Evolutionary conservation across 257 asterid species (phyloP), one percentile per base, ranked within the genome.

Genomic region (Linderniella brevidens): DNA sequence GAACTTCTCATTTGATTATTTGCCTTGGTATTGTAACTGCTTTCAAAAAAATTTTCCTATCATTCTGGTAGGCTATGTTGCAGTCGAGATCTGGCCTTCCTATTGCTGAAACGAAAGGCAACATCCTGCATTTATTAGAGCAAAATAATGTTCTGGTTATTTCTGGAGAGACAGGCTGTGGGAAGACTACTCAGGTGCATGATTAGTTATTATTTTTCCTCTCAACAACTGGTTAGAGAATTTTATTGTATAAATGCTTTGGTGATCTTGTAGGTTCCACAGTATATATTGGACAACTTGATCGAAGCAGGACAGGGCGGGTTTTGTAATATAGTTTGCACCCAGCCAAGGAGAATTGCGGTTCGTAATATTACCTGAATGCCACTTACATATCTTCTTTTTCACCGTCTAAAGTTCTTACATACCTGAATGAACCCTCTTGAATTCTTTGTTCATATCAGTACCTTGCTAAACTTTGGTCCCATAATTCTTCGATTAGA

Each of bases 341-440:
- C 98, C 29, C 98, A 88, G 68, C 98, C 98, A 10, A 78, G 98
- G 86, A 78, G 98, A 77, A 88, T 88, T 46, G 96, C 98, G 77
- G 96, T 86, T 53, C 59, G 93, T 78, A 12, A 13, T 17, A 55
- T 11, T 58, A 41, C 46, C 53, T 66, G 46, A 55, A 15, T 56
- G 37, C n/a, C 35, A 42, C 46, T 41, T 17, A 51, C 18, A n/a
- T 44, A 44, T 41, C 40, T 52, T 16, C 19, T 14, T 17, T 45
- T 43, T n/a, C n/a, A 51, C 9, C 37, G 44, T 49, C 37, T 17
- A 14, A 11, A 15, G 16, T 52, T 18, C 32, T 25, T 6, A 25
- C 4, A 6, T 3, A 25, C 32, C 32, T 3, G 32, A 25, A 25
- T 25, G 32, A 3, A 25, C 3, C 32, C 6, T 25, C 4, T 25